Evolutionary conservation across 257 asterid genomes (phyloP), one percentile per base, ranked within the genome.

Genomic region (Solanum corneliomulleri): DNA sequence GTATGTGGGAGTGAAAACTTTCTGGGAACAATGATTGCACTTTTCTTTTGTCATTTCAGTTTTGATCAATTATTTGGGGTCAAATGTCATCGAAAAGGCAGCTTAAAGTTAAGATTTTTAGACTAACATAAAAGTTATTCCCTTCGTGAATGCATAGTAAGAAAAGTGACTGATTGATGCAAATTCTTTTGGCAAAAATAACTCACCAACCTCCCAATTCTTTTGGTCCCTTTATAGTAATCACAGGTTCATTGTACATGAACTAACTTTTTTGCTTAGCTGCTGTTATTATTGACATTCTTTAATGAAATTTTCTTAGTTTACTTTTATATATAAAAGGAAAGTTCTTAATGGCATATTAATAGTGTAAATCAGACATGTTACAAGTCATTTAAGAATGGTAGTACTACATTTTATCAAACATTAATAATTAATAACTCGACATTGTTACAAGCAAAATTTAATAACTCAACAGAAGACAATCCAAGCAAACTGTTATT

Each of bases 401-500:
- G 82, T 9, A 11, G 18, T 27, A 29, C 25, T 8, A 58, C 49
- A 23, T 33, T 81, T 88, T 14, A 72, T 49, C 20, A 12, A 56
- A 81, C 41, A 72, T 47, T 45, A 58, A 89, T 78, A 62, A 33
- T 42, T 69, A 71, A 62, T n/a, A 76, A 76, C 58, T 76, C 45
- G n/a, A 88, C 77, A 82, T 56, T 62, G 80, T 52, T 82, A 78
- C 86, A 69, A 39, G 68, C 90, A 52, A 89, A 78, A 58, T 39
- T 56, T 76, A 80, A 45, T 33, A 81, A 81, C 66, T 81, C 62
- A 47, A 88, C 75, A 82, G 35, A 88, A 72, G 47, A 89, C 85
- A 83, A 16, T 29, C 70, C 86, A 68, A 45, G 72, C 86, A 88
- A 87, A 78, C 90, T 35, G 62, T 64, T 68, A 42, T 74, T 69